Conservation (phyloP, 1,284 basidiomycete species). For the Boletus sp. region DNA sequence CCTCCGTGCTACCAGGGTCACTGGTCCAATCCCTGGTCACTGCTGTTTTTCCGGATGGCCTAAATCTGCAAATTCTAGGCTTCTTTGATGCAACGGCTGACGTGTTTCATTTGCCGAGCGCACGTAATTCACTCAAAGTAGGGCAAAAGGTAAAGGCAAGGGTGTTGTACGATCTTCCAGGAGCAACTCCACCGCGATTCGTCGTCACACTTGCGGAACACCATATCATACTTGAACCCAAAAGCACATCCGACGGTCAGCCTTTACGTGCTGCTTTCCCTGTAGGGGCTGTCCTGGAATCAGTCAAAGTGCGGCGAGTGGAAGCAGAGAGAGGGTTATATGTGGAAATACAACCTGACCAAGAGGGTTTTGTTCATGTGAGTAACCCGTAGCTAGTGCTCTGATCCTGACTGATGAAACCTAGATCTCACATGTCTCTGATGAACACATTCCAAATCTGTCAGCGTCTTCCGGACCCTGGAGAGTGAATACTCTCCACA, state of each 20-base stretch:
- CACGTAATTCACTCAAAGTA: constrained; percentile 61
- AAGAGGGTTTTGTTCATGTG: constrained; percentile 86
- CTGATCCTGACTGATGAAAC: constrained; percentile 7
- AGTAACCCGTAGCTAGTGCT: constrained; percentile 28
- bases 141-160: constrained; percentile 89
- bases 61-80: constrained; percentile 89
- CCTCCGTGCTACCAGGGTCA: constrained; percentile 83
- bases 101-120: constrained; percentile 65
- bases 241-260: constrained; percentile 26
- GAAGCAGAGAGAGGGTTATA: constrained; percentile 82
- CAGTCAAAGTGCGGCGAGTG: constrained; percentile 68
- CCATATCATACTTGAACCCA: constrained; percentile 53
- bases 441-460: constrained; percentile 82
- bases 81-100: constrained; percentile 94
- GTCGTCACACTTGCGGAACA: constrained; percentile 77
- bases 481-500: constrained; percentile 76
- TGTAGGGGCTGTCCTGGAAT: constrained; percentile 68
- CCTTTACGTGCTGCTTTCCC: constrained; percentile 61
- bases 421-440: constrained; percentile 91
- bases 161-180: constrained; percentile 80
- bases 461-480: constrained; percentile 70
- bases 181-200: constrained; percentile 70
- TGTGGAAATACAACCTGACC: constrained; percentile 58
- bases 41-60: constrained; percentile 70
- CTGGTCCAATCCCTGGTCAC: constrained; percentile 87